Percentiles rank a stretch among this genome's conserved stretches.
Conservation (phyloP, 345 rosid species). For the Eucalyptus melliodora region DNA sequence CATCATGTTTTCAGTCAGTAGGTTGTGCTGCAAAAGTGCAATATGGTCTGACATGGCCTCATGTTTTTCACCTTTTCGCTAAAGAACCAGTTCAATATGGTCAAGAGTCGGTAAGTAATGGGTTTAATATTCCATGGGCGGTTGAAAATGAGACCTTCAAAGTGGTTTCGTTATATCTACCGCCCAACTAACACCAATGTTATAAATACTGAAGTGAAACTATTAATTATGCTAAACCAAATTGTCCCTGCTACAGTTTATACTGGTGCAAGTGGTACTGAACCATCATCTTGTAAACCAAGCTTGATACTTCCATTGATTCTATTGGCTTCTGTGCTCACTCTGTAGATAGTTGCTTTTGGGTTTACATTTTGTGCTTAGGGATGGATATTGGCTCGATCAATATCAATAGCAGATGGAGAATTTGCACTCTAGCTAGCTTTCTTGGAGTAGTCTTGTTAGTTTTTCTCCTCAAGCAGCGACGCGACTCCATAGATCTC, state of each 20-base stretch:
- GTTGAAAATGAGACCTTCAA: neutral
- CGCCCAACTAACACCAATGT: neutral
- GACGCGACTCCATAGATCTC: neutral
- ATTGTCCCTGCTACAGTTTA: neutral
- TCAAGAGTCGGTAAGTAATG: neutral
- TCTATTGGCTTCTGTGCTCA: neutral
- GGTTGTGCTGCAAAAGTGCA: neutral
- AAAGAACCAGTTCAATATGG: neutral
- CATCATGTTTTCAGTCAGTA: neutral
- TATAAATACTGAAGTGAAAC: neutral
- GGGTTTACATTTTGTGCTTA: neutral
- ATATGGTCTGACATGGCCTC: neutral
- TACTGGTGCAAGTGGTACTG: neutral
- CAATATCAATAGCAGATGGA: conserved; percentile 13
- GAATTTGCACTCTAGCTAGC: conserved; percentile 14
- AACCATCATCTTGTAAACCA: neutral
- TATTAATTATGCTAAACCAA: neutral
- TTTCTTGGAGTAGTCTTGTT: conserved; percentile 8
- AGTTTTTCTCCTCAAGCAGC: neutral
- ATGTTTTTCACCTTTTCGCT: neutral
- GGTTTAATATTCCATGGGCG: neutral
- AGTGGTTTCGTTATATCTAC: neutral
- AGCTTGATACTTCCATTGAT: neutral
- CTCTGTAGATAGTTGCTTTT: neutral
- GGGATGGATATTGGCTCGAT: neutral